Conservation (phyloP, 129 eudicot genomes). For the Dittrichia graveolens region DNA sequence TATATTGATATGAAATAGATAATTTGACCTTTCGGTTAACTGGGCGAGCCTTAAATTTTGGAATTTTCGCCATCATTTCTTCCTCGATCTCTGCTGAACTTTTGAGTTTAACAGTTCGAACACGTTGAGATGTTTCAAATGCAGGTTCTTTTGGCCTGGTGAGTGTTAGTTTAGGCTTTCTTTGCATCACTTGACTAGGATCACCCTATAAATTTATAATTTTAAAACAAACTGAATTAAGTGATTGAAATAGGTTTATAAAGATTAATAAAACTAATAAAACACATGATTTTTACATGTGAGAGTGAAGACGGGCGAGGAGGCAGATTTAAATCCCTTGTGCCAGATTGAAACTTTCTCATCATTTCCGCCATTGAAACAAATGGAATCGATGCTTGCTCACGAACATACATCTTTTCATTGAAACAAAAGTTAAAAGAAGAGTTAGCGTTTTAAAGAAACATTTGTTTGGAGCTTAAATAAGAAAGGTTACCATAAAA, state of each 20-base stretch:
- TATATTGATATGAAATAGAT: background rate
- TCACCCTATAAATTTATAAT: slow-evolving; percentile 39
- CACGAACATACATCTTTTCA: slow-evolving; percentile 74
- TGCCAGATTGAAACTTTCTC: slow-evolving; percentile 85
- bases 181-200: slow-evolving; percentile 43
- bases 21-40: slow-evolving; percentile 72
- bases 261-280: background rate
- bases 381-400: slow-evolving; percentile 65
- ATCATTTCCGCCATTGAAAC: slow-evolving; percentile 95
- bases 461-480: background rate
- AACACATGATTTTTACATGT: slow-evolving; percentile 37
- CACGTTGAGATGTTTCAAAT: slow-evolving; percentile 84
- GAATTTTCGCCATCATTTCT: slow-evolving; percentile 96
- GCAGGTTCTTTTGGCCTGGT: slow-evolving; percentile 96
- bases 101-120: slow-evolving; percentile 60
- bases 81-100: slow-evolving; percentile 89
- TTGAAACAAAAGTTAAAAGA: background rate
- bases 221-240: background rate
- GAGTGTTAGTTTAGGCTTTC: slow-evolving; percentile 67
- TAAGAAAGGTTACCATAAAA: background rate
- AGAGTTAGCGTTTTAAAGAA: slow-evolving; percentile 10
- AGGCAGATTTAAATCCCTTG: slow-evolving; percentile 63
- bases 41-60: slow-evolving; percentile 93
- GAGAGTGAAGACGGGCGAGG: slow-evolving; percentile 40
- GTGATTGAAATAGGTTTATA: background rate